Base-by-base conservation (phyloP, 441 rosid genomes). In the Daphne laureola region DNA sequence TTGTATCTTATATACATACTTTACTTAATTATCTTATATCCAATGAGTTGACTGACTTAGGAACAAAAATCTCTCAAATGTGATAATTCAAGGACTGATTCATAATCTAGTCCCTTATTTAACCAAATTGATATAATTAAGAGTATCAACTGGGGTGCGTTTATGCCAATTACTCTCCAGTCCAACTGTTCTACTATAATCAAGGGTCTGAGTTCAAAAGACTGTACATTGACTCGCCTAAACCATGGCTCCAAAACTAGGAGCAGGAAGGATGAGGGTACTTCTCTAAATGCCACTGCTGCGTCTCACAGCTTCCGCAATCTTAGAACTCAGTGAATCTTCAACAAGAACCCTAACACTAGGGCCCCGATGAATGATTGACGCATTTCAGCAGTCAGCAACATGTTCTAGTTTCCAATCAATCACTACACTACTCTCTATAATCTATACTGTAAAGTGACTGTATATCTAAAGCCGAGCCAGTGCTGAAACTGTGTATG, bases 401-500 rank as follows among this genome's bases (percentile, higher is more conserved):
- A 6, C 11, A 31, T 31, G 7, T 2, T 31, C 38, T 21, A 21
- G 3, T 21, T 31, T 31, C 38, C 7, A 31, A 31, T 9, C 7
- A 31, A 31, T 9, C 38, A 31, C 38, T 31, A 31, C 38, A 31
- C 38, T 31, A 31, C 38, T 31, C 38, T 31, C 9, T 31, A 57
- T 64, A 21, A 3, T 31, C 9, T 31, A 57, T 64, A 21, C 25
- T 31, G 38, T 31, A 8, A 31, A 8, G 38, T 31, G 11, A 31
- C 8, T 6, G 38, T 31, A 31, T 31, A 31, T 5, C 9, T 6
- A 31, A 31, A 31, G 25, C 5, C 38, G 13, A 25, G 21, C 43
- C 21, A 23, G 54, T 42, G 56, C 63, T 23, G 71, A 51, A 62
- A 59, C 78, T 87, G 81, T 78, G 64, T 62, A 56, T 36, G 65